Base-by-base conservation (phyloP, 768 basidiomycete genomes). In the Phylloporus sp. region DNA sequence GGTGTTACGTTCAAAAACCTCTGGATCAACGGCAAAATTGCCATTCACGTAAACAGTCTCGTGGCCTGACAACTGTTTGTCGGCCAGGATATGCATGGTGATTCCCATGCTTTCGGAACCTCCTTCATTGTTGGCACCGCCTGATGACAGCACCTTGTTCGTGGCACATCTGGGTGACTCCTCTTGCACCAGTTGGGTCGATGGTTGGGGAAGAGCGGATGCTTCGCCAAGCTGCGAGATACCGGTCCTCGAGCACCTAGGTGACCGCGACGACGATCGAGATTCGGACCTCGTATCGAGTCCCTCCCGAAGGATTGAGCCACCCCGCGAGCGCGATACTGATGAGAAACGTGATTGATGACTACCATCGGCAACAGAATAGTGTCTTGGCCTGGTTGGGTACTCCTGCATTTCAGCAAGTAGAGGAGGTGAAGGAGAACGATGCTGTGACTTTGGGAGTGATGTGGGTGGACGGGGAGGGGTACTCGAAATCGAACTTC, bases 191-290 rank as follows among this genome's bases (percentile, higher is more conserved):
- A 55, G 47, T 53, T 56, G 58, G 54, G 57, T 58, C 57, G 53
- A 58, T 41, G 40, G 12, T 49, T 49, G 56, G 39, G 36, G 56
- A 52, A 61, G 53, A 54, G 49, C 4, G 43, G 56, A 52, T 46
- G 54, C 60, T 47, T 59, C 58, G 38, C 52, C 60, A 36, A 29
- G 51, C 44, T 60, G 59, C 59, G 67, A 69, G 54, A 65, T 59
- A 59, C 54, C 60, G 59, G 67, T 54, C 59, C 54, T 60, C 49
- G 52, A 56, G 29, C 20, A 47, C 29, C 50, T 53, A 47, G 83
- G 84, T n/a, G 82, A 83, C 43, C 77, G 77, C 54, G 81, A 82
- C 32, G 70, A 68, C 35, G 79, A 78, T 58, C 78, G 72, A 45
- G 76, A 75, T 60, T 69, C 69, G 45, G 64, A 53, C 43, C 66